These are phyloP conservation scores for Coniochaeta sp. DNA, from an alignment of 2,329 filamentous ascomycete genomes.

Conservation along the genomic window DNA sequence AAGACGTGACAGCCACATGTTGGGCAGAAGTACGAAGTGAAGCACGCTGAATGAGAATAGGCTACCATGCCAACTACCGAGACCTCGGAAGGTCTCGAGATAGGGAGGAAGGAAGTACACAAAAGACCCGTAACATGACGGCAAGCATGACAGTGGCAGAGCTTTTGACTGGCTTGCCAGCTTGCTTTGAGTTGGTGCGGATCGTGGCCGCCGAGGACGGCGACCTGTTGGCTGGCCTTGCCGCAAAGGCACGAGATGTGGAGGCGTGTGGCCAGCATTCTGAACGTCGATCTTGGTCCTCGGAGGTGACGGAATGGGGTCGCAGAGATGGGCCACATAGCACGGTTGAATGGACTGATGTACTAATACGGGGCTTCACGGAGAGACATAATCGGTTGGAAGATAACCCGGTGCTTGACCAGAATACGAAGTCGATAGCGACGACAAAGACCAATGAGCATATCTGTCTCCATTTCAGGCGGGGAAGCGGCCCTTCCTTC, in stretches of 20 bases:
- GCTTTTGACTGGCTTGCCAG: neutral
- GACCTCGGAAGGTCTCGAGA: constrained; percentile 10
- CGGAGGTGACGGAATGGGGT: neutral
- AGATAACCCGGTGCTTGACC: neutral
- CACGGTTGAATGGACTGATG: neutral
- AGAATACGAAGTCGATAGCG: neutral
- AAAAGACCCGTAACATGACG: constrained; percentile 25
- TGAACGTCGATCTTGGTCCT: neutral
- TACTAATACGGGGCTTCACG: neutral
- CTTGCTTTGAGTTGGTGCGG: neutral
- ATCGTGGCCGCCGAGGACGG: neutral
- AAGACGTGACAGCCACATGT: constrained; percentile 35
- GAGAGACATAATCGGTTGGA: neutral
- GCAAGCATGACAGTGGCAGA: constrained; percentile 20
- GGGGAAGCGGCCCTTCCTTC: neutral
- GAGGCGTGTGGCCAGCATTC: neutral
- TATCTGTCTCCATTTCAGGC: neutral
- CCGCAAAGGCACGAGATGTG: constrained; percentile 15
- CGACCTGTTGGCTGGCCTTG: constrained; percentile 7
- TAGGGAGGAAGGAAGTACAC: constrained; percentile 27
- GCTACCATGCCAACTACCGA: constrained; percentile 9
- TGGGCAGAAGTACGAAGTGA: constrained; percentile 27
- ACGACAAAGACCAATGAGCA: too few relatives aligned
- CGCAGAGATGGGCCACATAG: neutral
- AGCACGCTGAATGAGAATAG: constrained; percentile 6